A percentile compares a stretch with the other conserved stretches of the same genome.
phyloP scores from a whole-genome alignment of 108 stramenopile genomes.

The Cyclostephanos tholiformis region DNA sequence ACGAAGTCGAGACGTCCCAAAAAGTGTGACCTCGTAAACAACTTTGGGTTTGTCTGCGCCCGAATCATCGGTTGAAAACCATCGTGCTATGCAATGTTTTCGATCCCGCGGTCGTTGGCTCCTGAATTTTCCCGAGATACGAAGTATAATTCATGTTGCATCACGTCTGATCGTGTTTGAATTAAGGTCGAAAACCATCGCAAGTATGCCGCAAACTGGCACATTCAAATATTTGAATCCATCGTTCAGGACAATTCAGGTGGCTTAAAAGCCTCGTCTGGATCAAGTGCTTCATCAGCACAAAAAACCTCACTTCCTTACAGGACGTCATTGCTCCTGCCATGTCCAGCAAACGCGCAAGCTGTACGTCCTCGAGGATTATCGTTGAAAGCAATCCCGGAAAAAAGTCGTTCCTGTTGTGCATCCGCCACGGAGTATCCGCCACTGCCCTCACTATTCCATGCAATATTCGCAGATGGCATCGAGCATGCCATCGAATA shows the following conservation, averaged over 20 bases:
- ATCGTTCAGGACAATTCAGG: too few relatives aligned
- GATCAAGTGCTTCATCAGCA: too few relatives aligned
- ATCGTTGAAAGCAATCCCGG: conserved; percentile 49
- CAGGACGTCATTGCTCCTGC: too few relatives aligned
- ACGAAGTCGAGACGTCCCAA: too few relatives aligned
- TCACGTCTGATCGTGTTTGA: neutral
- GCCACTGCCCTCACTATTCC: neutral
- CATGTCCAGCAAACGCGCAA: too few relatives aligned
- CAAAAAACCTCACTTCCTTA: too few relatives aligned
- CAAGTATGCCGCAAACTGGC: too few relatives aligned
- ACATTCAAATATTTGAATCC: too few relatives aligned
- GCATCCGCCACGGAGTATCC: neutral
- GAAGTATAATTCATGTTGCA: neutral
- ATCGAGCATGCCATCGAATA: conserved; percentile 51
- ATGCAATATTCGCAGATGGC: conserved; percentile 34
- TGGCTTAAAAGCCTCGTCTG: too few relatives aligned
- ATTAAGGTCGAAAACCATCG: neutral
- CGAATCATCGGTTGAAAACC: neutral
- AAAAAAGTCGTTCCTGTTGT: conserved; percentile 39
- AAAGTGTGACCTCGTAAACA: neutral
- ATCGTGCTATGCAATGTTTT: neutral
- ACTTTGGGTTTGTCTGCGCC: neutral
- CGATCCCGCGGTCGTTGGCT: neutral
- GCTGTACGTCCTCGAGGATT: conserved; percentile 54
- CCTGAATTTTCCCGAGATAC: neutral